Evolutionary conservation across 768 basidiomycete species (phyloP).

Genomic region (Inosperma sp.): DNA sequence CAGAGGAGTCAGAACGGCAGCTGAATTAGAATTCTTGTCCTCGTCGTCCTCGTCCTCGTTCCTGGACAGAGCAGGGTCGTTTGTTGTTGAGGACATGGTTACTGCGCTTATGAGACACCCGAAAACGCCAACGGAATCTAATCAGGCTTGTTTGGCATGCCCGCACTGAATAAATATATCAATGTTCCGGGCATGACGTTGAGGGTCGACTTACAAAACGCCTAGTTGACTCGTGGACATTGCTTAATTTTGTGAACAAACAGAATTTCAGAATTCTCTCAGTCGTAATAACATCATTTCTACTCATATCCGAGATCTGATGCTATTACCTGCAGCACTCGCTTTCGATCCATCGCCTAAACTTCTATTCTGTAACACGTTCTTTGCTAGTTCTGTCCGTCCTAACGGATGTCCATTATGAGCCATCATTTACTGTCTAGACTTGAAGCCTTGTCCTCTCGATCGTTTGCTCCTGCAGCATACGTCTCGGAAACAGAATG

Average conservation of each 20-base stretch:
- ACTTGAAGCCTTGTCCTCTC: too few species aligned
- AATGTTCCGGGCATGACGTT: too few species aligned
- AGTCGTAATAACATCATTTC: background rate
- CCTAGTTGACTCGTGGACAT: background rate
- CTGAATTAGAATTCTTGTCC: background rate
- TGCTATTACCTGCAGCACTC: too few species aligned
- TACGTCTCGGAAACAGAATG: too few species aligned
- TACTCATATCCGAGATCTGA: background rate
- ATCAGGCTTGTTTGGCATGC: background rate
- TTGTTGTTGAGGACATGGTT: background rate
- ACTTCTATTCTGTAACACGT: too few species aligned
- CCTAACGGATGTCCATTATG: too few species aligned
- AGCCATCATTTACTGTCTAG: too few species aligned
- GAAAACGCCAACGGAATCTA: conserved; percentile 1
- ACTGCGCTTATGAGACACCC: background rate
- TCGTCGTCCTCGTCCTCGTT: conserved; percentile 4
- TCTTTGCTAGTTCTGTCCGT: too few species aligned
- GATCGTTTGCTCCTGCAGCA: too few species aligned
- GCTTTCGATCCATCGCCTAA: background rate
- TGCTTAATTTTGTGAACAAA: background rate
- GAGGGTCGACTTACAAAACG: too few species aligned
- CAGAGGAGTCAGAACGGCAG: conserved; percentile 66
- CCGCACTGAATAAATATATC: too few species aligned
- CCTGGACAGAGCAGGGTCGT: background rate
- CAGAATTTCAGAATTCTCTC: too few species aligned